Base-by-base conservation (phyloP, 2,329 filamentous ascomycete species). In the Aspergillus ustus region DNA sequence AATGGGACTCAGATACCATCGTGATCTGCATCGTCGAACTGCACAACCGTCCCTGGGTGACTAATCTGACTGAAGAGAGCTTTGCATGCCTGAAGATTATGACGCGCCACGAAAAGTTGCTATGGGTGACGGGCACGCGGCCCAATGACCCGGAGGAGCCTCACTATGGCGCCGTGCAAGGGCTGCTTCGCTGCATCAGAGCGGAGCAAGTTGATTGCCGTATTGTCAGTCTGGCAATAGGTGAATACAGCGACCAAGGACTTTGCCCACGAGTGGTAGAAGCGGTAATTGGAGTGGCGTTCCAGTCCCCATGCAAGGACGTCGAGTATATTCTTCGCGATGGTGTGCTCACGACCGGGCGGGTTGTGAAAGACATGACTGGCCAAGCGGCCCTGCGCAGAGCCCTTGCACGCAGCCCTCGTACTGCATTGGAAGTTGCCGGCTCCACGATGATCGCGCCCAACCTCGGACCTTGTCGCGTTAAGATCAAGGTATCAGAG, bases 101-200 rank as follows among this genome's bases (percentile, higher is more conserved):
- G 43, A 55, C 46, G 3, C 28, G 43, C 15, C 40, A 45, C 3
- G 6, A 45, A 20, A 31, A 44, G 25, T 29, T 60, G 9, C n/a
- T 57, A 25, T 62, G 58, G 56, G 62, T 50, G 43, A 62, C 58
- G 15, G 45, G 44, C 17, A 40, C 53, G 34, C 43, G 46, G 13
- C 8, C 37, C 7, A 22, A 61, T 45, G 50, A 51, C 28, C 7
- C 51, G n/a, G n/a, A 51, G 2, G 44, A 44, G 17, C 62, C 64
- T 15, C n/a, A 59, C 9, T 56, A 62, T 28, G 44, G 31, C 20
- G 40, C 57, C 8, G 49, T 25, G 1, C 52, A 60, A 8, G 65
- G 65, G 2, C 56, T 67, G 25, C 31, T 66, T 17, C 62, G 63
- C 28, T 57, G 54, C 13, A 57, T 67, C 25, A 59, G 63, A n/a